Percentiles rank a stretch among this genome's conserved stretches.
These are phyloP conservation scores for Hyaloscypha variabilis DNA, from an alignment of 495 filamentous ascomycete genomes.

Conservation along the genomic window DNA sequence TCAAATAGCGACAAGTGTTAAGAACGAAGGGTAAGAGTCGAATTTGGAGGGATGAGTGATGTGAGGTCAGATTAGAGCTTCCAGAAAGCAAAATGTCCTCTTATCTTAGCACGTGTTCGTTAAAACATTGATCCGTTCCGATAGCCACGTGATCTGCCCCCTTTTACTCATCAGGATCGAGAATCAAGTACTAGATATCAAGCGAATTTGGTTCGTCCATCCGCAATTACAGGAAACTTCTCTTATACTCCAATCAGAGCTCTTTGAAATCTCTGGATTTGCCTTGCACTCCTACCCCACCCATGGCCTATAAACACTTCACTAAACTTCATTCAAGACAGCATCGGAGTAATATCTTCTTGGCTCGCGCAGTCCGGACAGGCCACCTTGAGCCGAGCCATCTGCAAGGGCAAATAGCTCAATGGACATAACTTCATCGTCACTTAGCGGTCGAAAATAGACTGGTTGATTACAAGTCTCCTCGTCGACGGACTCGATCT, in stretches of 20 bases:
- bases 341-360: no score
- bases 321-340: no score
- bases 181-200: no score
- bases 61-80: neutral
- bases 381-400: neutral
- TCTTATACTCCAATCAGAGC: no score
- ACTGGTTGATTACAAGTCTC: neutral
- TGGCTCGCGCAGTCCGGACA: constrained; percentile 1
- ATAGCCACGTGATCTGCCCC: neutral
- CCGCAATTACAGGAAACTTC: no score
- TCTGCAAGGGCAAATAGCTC: constrained; percentile 9
- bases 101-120: constrained; percentile 22
- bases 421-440: constrained; percentile 7
- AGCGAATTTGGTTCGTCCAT: no score
- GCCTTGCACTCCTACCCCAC: no score
- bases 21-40: neutral
- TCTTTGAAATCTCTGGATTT: no score
- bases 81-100: constrained; percentile 3
- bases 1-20: neutral
- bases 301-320: no score
- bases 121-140: constrained; percentile 9
- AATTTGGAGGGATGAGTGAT: neutral
- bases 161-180: no score
- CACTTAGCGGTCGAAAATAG: no score
- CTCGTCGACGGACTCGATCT: neutral